Evolutionary conservation across 1,284 basidiomycete species (phyloP).

Genomic region (Clitocybe nebularis): DNA sequence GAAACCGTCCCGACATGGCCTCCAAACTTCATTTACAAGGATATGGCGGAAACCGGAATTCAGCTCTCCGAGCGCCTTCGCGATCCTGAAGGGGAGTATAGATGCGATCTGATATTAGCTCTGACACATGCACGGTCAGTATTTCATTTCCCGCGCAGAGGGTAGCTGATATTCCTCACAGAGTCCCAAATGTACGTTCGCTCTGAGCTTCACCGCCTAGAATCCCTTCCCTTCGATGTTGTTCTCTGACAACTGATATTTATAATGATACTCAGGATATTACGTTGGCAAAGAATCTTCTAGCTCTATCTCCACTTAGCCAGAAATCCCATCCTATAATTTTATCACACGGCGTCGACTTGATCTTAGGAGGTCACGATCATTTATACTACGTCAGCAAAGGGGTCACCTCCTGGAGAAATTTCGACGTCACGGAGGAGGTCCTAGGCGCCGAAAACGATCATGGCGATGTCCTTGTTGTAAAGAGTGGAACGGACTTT

Average conservation of each 20-base stretch:
- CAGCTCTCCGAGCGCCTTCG: slow-evolving; percentile 70
- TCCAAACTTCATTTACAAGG: slow-evolving; percentile 60
- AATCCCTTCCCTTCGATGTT: background rate
- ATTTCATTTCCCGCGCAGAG: background rate
- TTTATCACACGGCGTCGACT: slow-evolving; percentile 73
- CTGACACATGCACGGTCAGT: slow-evolving; percentile 73
- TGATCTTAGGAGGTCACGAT: slow-evolving; percentile 89
- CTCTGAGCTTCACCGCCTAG: no score
- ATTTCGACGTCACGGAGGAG: slow-evolving; percentile 52
- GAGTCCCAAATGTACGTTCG: slow-evolving; percentile 58
- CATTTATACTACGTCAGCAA: slow-evolving; percentile 83
- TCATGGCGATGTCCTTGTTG: slow-evolving; percentile 63
- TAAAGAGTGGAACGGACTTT: slow-evolving; percentile 93
- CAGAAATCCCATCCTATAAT: slow-evolving; percentile 43
- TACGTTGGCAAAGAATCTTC: slow-evolving; percentile 49
- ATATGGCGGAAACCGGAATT: slow-evolving; percentile 63
- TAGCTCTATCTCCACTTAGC: slow-evolving; percentile 54
- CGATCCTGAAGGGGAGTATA: slow-evolving; percentile 64
- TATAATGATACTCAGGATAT: slow-evolving; percentile 57
- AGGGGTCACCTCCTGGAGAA: slow-evolving; percentile 73
- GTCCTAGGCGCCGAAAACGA: slow-evolving; percentile 76
- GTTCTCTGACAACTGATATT: background rate
- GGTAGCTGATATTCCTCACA: slow-evolving; percentile 14
- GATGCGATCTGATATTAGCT: slow-evolving; percentile 78
- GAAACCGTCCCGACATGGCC: slow-evolving; percentile 84